Conservation (phyloP, 2,329 filamentous ascomycete genomes). For the Fusarium sambucinum region DNA sequence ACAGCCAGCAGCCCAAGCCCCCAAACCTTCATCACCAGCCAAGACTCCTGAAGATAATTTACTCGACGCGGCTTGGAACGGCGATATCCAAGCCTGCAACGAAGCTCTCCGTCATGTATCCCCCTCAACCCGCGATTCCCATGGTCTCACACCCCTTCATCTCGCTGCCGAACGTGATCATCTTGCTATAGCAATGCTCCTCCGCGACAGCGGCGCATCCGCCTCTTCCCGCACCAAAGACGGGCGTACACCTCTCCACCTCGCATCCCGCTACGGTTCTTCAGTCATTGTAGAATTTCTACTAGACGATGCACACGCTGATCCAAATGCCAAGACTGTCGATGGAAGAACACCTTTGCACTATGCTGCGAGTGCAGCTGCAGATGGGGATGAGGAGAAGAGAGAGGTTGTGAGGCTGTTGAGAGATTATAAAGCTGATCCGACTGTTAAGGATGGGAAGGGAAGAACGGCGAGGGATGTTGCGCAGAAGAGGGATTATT, state of each 20-base stretch:
- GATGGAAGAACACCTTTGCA: constrained; percentile 52
- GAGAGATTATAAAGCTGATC: constrained; percentile 49
- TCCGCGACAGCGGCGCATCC: constrained; percentile 48
- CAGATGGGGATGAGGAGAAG: constrained; percentile 50
- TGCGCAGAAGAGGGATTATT: constrained; percentile 51
- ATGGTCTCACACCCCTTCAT: constrained; percentile 50
- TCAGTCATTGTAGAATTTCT: constrained; percentile 50
- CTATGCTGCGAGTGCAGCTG: constrained; percentile 50
- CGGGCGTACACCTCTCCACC: constrained; percentile 50
- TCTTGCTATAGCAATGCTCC: constrained; percentile 52
- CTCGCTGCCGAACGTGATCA: constrained; percentile 51
- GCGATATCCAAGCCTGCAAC: constrained; percentile 46
- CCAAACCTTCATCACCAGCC: neutral
- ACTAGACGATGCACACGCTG: constrained; percentile 48
- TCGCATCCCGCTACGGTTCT: constrained; percentile 49
- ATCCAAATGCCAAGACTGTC: constrained; percentile 46
- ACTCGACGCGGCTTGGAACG: constrained; percentile 52
- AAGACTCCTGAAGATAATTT: constrained; percentile 43
- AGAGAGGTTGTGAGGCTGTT: constrained; percentile 49
- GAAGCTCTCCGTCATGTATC: constrained; percentile 45
- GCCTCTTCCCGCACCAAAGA: constrained; percentile 47
- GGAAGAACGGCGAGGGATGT: constrained; percentile 49
- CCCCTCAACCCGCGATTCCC: constrained; percentile 45
- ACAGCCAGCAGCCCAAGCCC: neutral
- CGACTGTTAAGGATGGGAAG: constrained; percentile 45